phyloP scores from a whole-genome alignment of 176 grass and related monocot genomes.

The Ensete ventricosum region DNA sequence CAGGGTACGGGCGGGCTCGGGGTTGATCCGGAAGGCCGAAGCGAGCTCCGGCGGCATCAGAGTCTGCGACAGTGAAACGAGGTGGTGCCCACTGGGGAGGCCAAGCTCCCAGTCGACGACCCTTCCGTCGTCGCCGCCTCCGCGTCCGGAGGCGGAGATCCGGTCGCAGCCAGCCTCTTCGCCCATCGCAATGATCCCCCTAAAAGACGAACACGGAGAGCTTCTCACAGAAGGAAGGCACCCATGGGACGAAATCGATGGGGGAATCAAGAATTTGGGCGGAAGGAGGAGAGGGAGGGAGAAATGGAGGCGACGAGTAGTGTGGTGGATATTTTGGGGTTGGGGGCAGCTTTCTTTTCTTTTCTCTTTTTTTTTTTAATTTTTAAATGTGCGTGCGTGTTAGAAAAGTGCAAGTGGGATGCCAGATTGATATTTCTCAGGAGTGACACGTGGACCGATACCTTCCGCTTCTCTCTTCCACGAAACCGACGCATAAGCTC shows the following conservation, averaged over 20 bases:
- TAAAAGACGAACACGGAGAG: background rate
- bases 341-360: slow-evolving; percentile 4
- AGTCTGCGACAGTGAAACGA: slow-evolving; percentile 59
- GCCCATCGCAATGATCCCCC: slow-evolving; percentile 24
- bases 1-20: slow-evolving; percentile 46
- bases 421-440: background rate
- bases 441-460: slow-evolving; percentile 43
- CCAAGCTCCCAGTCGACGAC: slow-evolving; percentile 74
- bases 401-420: slow-evolving; percentile 29
- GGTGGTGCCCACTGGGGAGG: slow-evolving; percentile 43
- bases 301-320: background rate
- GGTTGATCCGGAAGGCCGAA: slow-evolving; percentile 67
- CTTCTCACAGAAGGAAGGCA: background rate
- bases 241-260: no score
- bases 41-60: slow-evolving; percentile 58
- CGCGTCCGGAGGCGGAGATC: slow-evolving; percentile 12
- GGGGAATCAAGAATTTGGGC: background rate
- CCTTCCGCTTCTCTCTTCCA: background rate
- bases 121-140: slow-evolving; percentile 12
- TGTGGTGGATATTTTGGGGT: slow-evolving; percentile 15
- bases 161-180: slow-evolving; percentile 29
- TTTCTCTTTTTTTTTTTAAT: no score
- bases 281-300: background rate
- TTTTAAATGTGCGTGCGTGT: background rate
- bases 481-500: no score